A percentile compares a stretch with the other conserved stretches of the same genome.
phyloP scores from a whole-genome alignment of 805 yeast species.

The Hanseniaspora nectarophila region DNA sequence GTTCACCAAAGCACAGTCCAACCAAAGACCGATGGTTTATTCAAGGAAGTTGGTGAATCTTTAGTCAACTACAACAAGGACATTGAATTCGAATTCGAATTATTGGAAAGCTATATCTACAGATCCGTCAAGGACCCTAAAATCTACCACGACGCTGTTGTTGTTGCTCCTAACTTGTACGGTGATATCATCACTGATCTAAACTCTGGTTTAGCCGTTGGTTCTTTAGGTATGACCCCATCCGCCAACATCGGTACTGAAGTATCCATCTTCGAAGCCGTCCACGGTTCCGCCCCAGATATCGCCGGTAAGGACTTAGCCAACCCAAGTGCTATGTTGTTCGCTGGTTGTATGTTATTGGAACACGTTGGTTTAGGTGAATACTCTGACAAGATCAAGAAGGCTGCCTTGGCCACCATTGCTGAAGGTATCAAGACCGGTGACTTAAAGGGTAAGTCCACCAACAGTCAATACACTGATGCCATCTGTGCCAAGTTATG shows the following conservation, averaged over 20 bases:
- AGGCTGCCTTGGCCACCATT: conserved; percentile 73
- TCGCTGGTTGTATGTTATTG: conserved; percentile 97
- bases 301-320: conserved; percentile 98
- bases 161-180: conserved; percentile 97
- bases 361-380: conserved; percentile 87
- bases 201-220: conserved; percentile 86
- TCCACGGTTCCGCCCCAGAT: conserved; percentile 99
- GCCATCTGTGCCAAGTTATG: conserved; percentile 55
- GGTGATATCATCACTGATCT: conserved; percentile 98
- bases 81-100: conserved; percentile 67
- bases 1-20: conserved; percentile 98
- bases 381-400: conserved; percentile 75
- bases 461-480: conserved; percentile 81
- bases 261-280: conserved; percentile 97
- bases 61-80: conserved; percentile 87
- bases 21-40: conserved; percentile 96
- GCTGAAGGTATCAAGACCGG: conserved; percentile 97
- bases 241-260: conserved; percentile 99
- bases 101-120: conserved; percentile 91
- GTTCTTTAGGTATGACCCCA: conserved; percentile 97
- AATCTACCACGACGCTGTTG: conserved; percentile 74
- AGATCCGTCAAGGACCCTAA: conserved; percentile 78
- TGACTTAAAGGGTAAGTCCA: conserved; percentile 85
- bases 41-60: conserved; percentile 82
- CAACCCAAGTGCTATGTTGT: conserved; percentile 93